Evolutionary conservation across 192 early-diverging fungal species (phyloP), one percentile per base, ranked within the genome.

Genomic region (Coemansia sp.): DNA sequence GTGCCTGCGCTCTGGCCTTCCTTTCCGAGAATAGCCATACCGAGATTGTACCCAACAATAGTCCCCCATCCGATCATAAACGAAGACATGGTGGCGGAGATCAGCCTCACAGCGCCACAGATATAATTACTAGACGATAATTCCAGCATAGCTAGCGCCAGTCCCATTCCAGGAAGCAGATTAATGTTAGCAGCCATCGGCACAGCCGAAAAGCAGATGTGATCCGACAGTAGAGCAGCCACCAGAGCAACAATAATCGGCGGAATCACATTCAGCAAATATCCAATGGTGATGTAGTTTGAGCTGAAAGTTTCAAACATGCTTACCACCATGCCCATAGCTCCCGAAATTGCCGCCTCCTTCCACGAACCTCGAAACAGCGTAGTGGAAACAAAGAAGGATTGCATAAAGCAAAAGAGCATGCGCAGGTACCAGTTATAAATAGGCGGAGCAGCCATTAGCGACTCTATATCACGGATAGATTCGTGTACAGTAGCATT

Each of bases 81-180:
- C 7, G 91, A 88, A 14, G 86, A 86, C 76, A 93, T 90, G 1
- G 92, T 73, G 2, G 91, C 86, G 28, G 88, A 83, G 32, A 93
- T 82, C 68, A 93, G 71, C 12, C 90, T 82, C 3, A 96, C 89
- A 0, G 88, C 85, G 16, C 94, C 94, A 30, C 88, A 91, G 27
- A 94, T 85, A 56, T 93, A 76, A 63, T 96, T 96, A 50, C 89
- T 84, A 1, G 91, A 89, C 0, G 89, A 83, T 23, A 95, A 66
- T 67, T 95, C 93, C 74, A 92, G 86, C 68, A 96, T 88, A 14
- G 88, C 67, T 57, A 88, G 73, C 0, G 92, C 94, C 32, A 95
- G 68, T 2, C 85, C 69, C 34, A 93, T 74, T 5, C 94, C 94
- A 18, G 87, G 85, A 8, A 88, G 66, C 12, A 85, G 47, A 54